phyloP scores from a whole-genome alignment of 805 yeast species.

The Zygoascus flipseniorum region DNA sequence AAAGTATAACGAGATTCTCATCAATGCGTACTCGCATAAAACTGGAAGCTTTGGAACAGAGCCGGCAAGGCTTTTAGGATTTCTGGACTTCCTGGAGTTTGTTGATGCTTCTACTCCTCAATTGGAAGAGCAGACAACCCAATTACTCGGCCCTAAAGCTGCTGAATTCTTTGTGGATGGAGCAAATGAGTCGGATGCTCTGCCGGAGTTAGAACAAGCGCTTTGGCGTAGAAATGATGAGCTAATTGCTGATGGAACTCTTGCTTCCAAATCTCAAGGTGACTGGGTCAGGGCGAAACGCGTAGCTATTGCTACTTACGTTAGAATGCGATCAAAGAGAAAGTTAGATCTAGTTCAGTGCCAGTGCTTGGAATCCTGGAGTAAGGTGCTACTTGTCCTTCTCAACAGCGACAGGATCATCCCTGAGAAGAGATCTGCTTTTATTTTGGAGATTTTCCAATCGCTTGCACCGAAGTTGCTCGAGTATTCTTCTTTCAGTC shows the following conservation, averaged over 20 bases:
- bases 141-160: neutral
- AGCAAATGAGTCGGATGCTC: neutral
- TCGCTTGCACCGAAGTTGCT: conserved; percentile 66
- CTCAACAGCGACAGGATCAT: conserved; percentile 53
- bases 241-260: conserved; percentile 7
- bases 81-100: conserved; percentile 63
- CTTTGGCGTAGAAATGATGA: neutral
- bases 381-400: conserved; percentile 63
- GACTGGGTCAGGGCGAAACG: conserved; percentile 6
- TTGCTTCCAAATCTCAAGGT: conserved; percentile 6
- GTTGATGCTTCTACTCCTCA: neutral
- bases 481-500: conserved; percentile 60
- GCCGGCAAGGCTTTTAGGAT: conserved; percentile 58
- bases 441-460: conserved; percentile 71
- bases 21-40: conserved; percentile 32
- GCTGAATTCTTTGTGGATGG: neutral
- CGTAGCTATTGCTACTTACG: neutral
- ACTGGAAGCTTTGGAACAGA: conserved; percentile 2
- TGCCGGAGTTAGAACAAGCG: neutral
- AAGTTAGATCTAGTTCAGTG: neutral
- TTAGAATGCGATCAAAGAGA: neutral
- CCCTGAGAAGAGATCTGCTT: conserved; percentile 41
- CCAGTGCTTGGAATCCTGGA: conserved; percentile 71
- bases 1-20: conserved; percentile 45
- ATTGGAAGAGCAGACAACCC: neutral